Base-by-base conservation (phyloP, 2,329 filamentous ascomycete species). In the Colletotrichum camelliae region DNA sequence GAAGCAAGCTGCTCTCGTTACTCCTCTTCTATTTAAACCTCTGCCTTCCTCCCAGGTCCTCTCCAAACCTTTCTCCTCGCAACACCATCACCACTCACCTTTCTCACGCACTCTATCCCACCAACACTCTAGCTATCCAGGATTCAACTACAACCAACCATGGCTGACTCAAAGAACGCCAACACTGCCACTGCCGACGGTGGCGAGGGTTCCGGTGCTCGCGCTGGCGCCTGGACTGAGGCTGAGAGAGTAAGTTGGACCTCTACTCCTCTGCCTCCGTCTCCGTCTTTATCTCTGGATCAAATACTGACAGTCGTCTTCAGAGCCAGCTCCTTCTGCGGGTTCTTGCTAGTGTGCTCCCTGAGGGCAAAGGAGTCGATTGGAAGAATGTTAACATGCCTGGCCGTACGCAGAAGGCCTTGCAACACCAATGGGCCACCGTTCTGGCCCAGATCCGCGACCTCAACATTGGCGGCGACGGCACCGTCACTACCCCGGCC, bases 341-440 rank as follows among this genome's bases (percentile, higher is more conserved):
- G 8, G 80, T 86, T 70, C 79, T 86, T 18, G 78, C 80, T 4
- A 83, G 84, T 64, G 67, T 83, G 29, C 83, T 81, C 58, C 79
- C 81, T 0, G 81, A 72, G 4, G 75, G 82, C 4, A 82, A 80
- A 15, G 21, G 78, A 7, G 84, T 86, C 77, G 83, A 84, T 61
- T 87, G 85, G 85, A 72, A 76, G 2, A 77, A 76, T 4, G 78
- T 87, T 31, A 77, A 79, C 29, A 85, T 87, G 80, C 82, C 83
- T 0, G 84, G 83, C 0, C 84, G 85, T 9, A 86, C 84, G 2
- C 73, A 78, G 27, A 87, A 87, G 75, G 84, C 83, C 3, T 77
- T 87, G 0, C 80, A 84, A 76, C 82, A 84, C 57, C 80, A 82
- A 71, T 87, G 85, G 85, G 82, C 81, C 1, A 81, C 79, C 13